Conservation (phyloP, 163 green algal species). For the Scenedesmus sp. region DNA sequence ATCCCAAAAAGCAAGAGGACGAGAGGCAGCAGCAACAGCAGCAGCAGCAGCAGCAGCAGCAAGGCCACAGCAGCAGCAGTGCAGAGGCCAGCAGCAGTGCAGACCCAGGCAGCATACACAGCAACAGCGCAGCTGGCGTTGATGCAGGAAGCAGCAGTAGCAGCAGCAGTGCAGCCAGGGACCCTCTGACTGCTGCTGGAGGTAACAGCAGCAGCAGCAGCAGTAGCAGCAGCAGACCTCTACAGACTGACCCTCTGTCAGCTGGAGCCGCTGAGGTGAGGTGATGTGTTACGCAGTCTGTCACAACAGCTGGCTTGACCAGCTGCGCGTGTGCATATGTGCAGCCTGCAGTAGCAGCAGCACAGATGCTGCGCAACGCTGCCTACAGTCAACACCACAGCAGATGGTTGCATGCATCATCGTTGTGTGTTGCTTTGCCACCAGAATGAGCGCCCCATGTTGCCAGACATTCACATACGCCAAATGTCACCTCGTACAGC, state of each 20-base stretch:
- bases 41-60: constrained; percentile 43
- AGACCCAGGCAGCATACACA: background rate
- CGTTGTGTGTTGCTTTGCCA: background rate
- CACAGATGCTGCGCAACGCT: background rate
- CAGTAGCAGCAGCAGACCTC: constrained; percentile 11
- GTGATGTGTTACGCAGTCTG: background rate
- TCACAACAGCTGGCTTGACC: background rate
- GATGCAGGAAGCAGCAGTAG: constrained; percentile 29
- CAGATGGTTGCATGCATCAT: background rate
- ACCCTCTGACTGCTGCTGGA: background rate
- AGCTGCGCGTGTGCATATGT: background rate
- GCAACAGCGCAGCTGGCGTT: background rate
- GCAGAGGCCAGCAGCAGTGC: background rate
- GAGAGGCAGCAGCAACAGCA: constrained; percentile 34
- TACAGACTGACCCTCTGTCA: background rate
- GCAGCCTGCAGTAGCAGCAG: background rate
- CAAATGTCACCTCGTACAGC: no score
- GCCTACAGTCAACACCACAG: no score
- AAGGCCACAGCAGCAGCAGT: constrained; percentile 19
- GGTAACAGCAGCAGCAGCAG: constrained; percentile 17
- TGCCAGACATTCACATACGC: no score
- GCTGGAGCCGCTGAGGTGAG: background rate
- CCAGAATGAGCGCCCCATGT: no score
- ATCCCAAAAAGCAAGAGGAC: constrained; percentile 59
- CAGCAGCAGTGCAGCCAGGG: constrained; percentile 18